Evolutionary conservation across 1,139 yeast species (phyloP).

Genomic region (Nakaseomyces delphensis): DNA sequence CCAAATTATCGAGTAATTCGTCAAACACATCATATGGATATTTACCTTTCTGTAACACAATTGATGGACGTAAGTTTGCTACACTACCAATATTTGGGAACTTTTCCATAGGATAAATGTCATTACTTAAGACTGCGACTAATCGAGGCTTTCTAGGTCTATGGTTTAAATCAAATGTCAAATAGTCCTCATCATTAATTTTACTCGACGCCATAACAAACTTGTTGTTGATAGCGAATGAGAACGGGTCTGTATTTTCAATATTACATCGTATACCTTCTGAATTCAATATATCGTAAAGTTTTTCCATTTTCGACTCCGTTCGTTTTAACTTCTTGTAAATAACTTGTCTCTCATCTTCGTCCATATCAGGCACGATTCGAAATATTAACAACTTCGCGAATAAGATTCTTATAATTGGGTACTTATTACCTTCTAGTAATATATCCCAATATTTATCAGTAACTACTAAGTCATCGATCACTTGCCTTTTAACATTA

Average conservation of each 20-base stretch:
- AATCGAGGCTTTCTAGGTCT: conserved; percentile 6
- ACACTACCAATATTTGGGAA: conserved; percentile 18
- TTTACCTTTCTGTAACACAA: conserved; percentile 18
- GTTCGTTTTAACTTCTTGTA: conserved; percentile 12
- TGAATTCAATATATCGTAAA: conserved; percentile 4
- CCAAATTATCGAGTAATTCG: conserved; percentile 13
- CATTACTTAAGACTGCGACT: conserved; percentile 7
- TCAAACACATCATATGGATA: conserved; percentile 27
- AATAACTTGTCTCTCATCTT: conserved; percentile 6
- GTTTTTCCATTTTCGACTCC: conserved; percentile 13
- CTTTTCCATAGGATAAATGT: conserved; percentile 1
- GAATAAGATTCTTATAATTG: conserved; percentile 17
- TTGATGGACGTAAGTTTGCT: conserved; percentile 18
- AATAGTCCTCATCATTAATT: conserved; percentile 5
- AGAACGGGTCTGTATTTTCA: conserved; percentile 9
- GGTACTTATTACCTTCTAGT: conserved; percentile 17
- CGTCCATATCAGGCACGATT: conserved; percentile 11
- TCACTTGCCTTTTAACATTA: conserved; percentile 8
- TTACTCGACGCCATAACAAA: conserved; percentile 9
- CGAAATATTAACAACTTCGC: conserved; percentile 23
- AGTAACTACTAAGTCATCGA: background rate
- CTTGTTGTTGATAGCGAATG: conserved; percentile 13
- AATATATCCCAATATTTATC: background rate
- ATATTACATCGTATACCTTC: conserved; percentile 10
- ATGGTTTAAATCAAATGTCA: conserved; percentile 12